Base-by-base conservation (phyloP, 306 rosid species). In the Castanopsis chinensis region DNA sequence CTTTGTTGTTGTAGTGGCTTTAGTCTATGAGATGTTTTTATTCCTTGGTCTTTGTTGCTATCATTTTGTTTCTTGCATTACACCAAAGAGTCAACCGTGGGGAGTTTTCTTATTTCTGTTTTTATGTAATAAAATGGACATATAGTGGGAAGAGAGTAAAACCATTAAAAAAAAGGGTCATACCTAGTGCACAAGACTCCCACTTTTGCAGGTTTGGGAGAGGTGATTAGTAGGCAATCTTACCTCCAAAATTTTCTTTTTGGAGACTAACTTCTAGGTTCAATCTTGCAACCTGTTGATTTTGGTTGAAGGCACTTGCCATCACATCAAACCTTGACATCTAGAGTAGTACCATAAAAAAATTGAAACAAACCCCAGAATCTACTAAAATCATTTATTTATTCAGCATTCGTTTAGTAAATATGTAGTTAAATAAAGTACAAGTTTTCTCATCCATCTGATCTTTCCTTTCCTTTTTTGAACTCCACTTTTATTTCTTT, bases 1-100 rank as follows among this genome's bases (percentile, higher is more conserved):
- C 58, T 60, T 53, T 82, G 32, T 51, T 53, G 78, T 10, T 59
- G 14, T 69, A 10, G 69, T 57, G 73, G 72, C 73, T 79, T 51
- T 55, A 30, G 59, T 13, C 20, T 78, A 23, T 78, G 18, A 68
- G 82, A 14, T 78, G 72, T 64, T 55, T 55, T 25, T 64, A 6
- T 56, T 51, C 74, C 30, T 79, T 76, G 69, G 53, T 49, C 53
- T 49, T 49, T 12, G 53, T 49, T 49, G 53, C 53, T 49, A 12
- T 63, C 30, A 23, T 63, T 18, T 14, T 5, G 20, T 28, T 63
- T 28, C 11, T 63, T 9, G 15, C 20, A 14, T 28, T 41, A 20
- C 37, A 27, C 35, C 15, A 17, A 14, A 37, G 12, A 37, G 61
- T 54, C 64, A 56, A 57, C 45, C 15, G 21, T 55, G 68, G 78